Evolutionary conservation across 768 basidiomycete species (phyloP).

Genomic region (Lentinus brumalis): DNA sequence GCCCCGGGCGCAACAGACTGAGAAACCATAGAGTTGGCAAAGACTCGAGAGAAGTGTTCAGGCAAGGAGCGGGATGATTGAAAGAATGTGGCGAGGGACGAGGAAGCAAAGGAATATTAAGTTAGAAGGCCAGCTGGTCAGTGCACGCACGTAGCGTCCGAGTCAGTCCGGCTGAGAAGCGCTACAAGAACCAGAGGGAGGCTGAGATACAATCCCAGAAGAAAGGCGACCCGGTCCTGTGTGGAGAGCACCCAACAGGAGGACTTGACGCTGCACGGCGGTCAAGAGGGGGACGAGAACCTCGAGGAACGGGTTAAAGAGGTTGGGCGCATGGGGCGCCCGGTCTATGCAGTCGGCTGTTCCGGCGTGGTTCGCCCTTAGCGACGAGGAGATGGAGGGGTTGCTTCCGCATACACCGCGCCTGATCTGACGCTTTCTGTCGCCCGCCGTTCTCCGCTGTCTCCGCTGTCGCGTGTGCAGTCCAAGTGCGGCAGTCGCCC

Average conservation of each 20-base stretch:
- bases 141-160: slow-evolving; percentile 25
- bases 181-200: slow-evolving; percentile 24
- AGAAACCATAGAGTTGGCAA: slow-evolving; percentile 10
- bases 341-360: slow-evolving; percentile 8
- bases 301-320: slow-evolving; percentile 10
- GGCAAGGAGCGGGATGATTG: slow-evolving; percentile 9
- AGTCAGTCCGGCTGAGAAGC: slow-evolving; percentile 30
- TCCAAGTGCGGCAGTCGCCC: not conserved
- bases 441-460: not conserved
- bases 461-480: not conserved
- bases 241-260: slow-evolving; percentile 22
- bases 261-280: slow-evolving; percentile 19
- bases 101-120: slow-evolving; percentile 5
- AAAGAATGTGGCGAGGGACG: slow-evolving; percentile 5
- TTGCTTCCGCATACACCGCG: slow-evolving; percentile 6
- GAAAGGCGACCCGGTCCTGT: slow-evolving; percentile 21
- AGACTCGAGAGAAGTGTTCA: not conserved
- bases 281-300: slow-evolving; percentile 14
- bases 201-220: slow-evolving; percentile 25
- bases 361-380: slow-evolving; percentile 17
- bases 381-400: slow-evolving; percentile 20
- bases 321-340: slow-evolving; percentile 8
- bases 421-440: slow-evolving; percentile 15
- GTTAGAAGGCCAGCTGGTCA: slow-evolving; percentile 23
- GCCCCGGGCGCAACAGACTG: slow-evolving; percentile 28